Percentiles rank a stretch among this genome's conserved stretches.
Conservation (phyloP, 2,329 filamentous ascomycete genomes). For the Fusarium piperis region DNA sequence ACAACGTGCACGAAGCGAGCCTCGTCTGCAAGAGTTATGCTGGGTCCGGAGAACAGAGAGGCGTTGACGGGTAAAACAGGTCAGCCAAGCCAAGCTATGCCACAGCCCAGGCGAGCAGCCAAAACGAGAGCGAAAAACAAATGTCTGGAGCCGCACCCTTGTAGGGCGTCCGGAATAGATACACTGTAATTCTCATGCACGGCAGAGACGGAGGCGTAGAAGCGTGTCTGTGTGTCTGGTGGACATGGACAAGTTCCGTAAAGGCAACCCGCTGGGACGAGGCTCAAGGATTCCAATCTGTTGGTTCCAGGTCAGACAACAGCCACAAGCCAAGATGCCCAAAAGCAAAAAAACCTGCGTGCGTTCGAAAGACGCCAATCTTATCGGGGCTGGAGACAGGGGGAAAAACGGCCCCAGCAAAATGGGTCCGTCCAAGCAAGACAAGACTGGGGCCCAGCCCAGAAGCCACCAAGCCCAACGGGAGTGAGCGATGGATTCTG, state of each 20-base stretch:
- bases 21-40: neutral
- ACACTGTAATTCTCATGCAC: slow-evolving; percentile 20
- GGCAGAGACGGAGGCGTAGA: slow-evolving; percentile 27
- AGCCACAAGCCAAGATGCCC: slow-evolving; percentile 12
- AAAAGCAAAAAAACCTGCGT: slow-evolving; percentile 20
- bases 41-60: neutral
- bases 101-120: neutral
- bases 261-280: slow-evolving; percentile 28
- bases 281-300: slow-evolving; percentile 22
- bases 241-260: slow-evolving; percentile 27
- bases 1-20: neutral
- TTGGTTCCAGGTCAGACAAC: slow-evolving; percentile 25
- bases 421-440: slow-evolving; percentile 14
- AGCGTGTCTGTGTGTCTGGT: slow-evolving; percentile 10
- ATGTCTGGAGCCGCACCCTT: slow-evolving; percentile 9
- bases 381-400: slow-evolving; percentile 33
- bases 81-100: neutral
- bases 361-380: slow-evolving; percentile 29
- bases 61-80: neutral
- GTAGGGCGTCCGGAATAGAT: slow-evolving; percentile 10
- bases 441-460: slow-evolving; percentile 23
- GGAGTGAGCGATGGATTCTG: slow-evolving; percentile 25
- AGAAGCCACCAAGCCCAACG: slow-evolving; percentile 36
- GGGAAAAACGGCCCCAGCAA: slow-evolving; percentile 25
- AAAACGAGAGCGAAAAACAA: slow-evolving; percentile 5